Base-by-base conservation (phyloP, 108 stramenopile species). In the Skeletonema potamos region DNA sequence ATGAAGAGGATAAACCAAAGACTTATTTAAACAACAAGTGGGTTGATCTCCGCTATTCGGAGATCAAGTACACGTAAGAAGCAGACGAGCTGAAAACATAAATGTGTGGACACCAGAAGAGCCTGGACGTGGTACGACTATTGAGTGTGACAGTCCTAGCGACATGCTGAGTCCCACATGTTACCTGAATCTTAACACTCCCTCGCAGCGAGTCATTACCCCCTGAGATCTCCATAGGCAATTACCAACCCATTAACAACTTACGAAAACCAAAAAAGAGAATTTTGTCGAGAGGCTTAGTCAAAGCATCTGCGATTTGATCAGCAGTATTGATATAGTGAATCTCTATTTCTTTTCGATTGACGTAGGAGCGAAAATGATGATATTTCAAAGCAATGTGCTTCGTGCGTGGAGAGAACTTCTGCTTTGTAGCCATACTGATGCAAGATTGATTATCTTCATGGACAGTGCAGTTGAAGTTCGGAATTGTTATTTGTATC, bases 231-330 rank as follows among this genome's bases (percentile, higher is more conserved):
- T n/a, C n/a, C n/a, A n/a, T n/a, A n/a, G n/a, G n/a, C n/a, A n/a
- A n/a, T 51, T 65, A 77, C 79, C 80, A 85, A 30, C 79, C 79
- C 58, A 70, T 64, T 12, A 81, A 34, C 30, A 57, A 41, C 28
- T 77, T 57, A 13, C 84, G 28, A n/a, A 62, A 24, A 7, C 34
- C 39, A 17, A 10, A 27, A 58, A 79, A 72, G 6, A 18, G 22
- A 4, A 2, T 30, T 2, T 10, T 9, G 1, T 58, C 32, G n/a
- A 86, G 64, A 20, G 77, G 73, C 29, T 86, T 86, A 1, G 86
- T 87, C 17, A 87, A 72, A 18, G 70, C 74, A 27, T 73, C 82
- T 4, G 82, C 74, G 1, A 73, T 6, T 64, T 82, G 82, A 2
- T 73, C 58, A 0, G 58, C 6, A 8, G 76, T 76, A 0, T 64